Conservation (phyloP, 2,329 filamentous ascomycete species). For the Sporothrix euskadiensis region DNA sequence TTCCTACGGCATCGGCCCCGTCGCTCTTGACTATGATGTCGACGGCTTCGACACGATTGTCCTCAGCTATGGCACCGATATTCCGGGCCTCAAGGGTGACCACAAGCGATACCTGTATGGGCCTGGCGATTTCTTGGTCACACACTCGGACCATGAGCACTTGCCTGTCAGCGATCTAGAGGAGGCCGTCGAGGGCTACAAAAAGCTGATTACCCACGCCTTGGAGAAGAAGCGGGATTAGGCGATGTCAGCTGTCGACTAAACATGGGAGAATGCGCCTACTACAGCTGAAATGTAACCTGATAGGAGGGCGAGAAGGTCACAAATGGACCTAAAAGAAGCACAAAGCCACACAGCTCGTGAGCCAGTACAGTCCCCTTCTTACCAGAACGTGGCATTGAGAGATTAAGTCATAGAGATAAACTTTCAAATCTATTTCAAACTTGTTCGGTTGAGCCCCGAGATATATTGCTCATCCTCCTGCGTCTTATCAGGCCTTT, state of each 20-base stretch:
- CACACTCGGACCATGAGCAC: slow-evolving; percentile 81
- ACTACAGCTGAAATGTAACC: background rate
- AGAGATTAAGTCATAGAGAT: too few relatives aligned
- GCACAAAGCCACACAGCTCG: background rate
- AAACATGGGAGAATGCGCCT: too few relatives aligned
- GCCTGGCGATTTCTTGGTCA: slow-evolving; percentile 76
- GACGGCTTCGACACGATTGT: slow-evolving; percentile 80
- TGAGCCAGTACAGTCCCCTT: too few relatives aligned
- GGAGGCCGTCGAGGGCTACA: slow-evolving; percentile 75
- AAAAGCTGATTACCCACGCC: slow-evolving; percentile 64
- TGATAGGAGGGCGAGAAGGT: background rate
- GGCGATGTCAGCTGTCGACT: background rate
- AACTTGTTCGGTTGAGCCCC: too few relatives aligned
- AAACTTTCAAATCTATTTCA: too few relatives aligned
- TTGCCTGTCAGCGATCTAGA: slow-evolving; percentile 74
- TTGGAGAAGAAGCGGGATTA: slow-evolving; percentile 34
- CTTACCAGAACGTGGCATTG: too few relatives aligned
- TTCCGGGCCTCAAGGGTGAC: slow-evolving; percentile 71
- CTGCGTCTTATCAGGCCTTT: too few relatives aligned
- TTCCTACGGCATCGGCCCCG: slow-evolving; percentile 69
- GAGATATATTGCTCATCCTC: too few relatives aligned
- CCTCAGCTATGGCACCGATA: slow-evolving; percentile 92
- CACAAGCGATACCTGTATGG: slow-evolving; percentile 70
- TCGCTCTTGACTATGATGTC: slow-evolving; percentile 77
- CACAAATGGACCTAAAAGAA: background rate